Evolutionary conservation across 2,329 filamentous ascomycete genomes (phyloP), one percentile per base, ranked within the genome.

Genomic region (Raffaelea deltoideospora): DNA sequence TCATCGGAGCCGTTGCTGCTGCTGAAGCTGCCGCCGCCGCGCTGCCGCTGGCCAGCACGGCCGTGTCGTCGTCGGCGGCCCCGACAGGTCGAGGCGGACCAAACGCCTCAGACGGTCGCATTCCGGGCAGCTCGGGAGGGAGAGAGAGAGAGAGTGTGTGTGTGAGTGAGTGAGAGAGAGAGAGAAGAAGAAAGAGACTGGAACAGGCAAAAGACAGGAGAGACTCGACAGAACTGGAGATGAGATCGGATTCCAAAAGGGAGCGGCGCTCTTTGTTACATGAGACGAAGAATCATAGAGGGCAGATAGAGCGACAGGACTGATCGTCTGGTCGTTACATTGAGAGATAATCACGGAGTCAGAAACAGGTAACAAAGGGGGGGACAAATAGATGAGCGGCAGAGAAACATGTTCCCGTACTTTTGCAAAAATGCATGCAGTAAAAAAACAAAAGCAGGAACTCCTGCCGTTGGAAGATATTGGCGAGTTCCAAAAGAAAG

Each of bases 71-170:
- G 43, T 60, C 55, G 41, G 49, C 47, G 39, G 51, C 48, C 40
- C 49, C 47, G 40, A 50, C 48, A 38, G 57, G 55, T 41, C 57
- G 57, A 37, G 53, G 55, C 42, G 58, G 56, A 43, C 50, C 52
- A 45, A 55, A 57, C 47, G 53, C 52, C 47, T 63, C 58, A 36
- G 61, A 56, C 41, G 63, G 62, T 47, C 62, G 61, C 63, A 67
- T 67, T 14, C 11, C 21, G 7, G 35, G 21, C 10, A 27, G n/a
- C n/a, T n/a, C n/a, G n/a, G n/a, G 35, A 20, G 11, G 17, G 14
- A n/a, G 20, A 20, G 11, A 19, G 11, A 21, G 17, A 30, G 15
- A 28, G n/a, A 20, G 11, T n/a, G 13, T 23, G 18, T 5, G 21
- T 24, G 15, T n/a, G 11, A 23, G 19, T 5, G 21, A 27, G 15